Conservation (phyloP, 768 basidiomycete species). For the Kwoniella europaea region DNA sequence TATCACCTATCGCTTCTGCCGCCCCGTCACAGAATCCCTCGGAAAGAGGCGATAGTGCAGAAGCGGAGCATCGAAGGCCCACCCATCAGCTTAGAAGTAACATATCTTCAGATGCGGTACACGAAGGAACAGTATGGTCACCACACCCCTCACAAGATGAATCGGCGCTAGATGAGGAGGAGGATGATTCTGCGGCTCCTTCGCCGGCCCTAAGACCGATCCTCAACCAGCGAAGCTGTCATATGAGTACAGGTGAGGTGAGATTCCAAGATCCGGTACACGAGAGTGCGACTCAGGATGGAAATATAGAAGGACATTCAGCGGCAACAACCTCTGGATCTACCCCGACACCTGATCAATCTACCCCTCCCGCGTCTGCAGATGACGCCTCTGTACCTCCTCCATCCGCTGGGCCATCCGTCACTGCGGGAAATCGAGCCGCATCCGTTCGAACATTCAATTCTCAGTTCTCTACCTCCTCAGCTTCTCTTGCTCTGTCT, state of each 20-base stretch:
- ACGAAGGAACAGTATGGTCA: constrained; percentile 17
- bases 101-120: constrained; percentile 14
- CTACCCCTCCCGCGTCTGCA: background rate
- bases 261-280: constrained; percentile 16
- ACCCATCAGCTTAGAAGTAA: background rate
- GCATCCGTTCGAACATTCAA: constrained; percentile 34
- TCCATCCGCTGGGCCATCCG: background rate
- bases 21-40: constrained; percentile 37
- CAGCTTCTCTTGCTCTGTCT: constrained; percentile 26
- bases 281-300: background rate
- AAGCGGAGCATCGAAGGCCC: constrained; percentile 25
- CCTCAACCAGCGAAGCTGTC: background rate
- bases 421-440: constrained; percentile 17
- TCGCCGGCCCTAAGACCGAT: constrained; percentile 18
- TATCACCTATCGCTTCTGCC: constrained; percentile 49
- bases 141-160: background rate
- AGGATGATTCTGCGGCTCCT: background rate
- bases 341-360: background rate
- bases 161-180: constrained; percentile 12
- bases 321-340: background rate
- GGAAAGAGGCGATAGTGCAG: constrained; percentile 42
- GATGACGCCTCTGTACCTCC: background rate
- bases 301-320: background rate
- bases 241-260: constrained; percentile 14
- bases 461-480: constrained; percentile 21